Percentiles rank a stretch among this genome's conserved stretches.
Evolutionary conservation across 768 basidiomycete species (phyloP).

Genomic region (Russula brevipes): DNA sequence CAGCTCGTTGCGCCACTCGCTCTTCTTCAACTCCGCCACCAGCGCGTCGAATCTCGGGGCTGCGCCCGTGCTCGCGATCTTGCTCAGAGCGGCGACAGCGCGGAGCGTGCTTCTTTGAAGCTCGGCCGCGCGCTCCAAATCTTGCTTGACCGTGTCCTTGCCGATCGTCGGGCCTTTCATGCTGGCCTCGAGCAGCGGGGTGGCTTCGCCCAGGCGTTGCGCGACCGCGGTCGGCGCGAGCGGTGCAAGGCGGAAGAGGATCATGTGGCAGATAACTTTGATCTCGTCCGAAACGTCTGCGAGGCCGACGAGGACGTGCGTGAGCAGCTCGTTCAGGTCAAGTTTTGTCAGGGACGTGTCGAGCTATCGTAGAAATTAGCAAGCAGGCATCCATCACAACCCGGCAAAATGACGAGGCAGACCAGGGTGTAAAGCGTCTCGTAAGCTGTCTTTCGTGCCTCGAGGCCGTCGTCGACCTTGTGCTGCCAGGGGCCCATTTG

Average conservation of each 20-base stretch:
- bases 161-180: conserved; percentile 86
- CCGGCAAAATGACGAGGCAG: conserved; percentile 27
- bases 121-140: conserved; percentile 81
- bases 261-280: conserved; percentile 94
- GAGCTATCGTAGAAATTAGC: conserved; percentile 44
- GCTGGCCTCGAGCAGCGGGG: conserved; percentile 77
- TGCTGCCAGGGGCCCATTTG: conserved; percentile 98
- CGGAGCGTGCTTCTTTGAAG: conserved; percentile 86
- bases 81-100: conserved; percentile 81
- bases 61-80: conserved; percentile 58
- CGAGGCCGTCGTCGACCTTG: conserved; percentile 94
- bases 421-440: conserved; percentile 96
- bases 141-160: conserved; percentile 96
- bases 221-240: conserved; percentile 80
- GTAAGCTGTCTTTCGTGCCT: conserved; percentile 94
- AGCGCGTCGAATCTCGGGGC: conserved; percentile 73
- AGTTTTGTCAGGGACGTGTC: conserved; percentile 88
- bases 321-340: conserved; percentile 81
- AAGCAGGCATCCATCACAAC: not conserved
- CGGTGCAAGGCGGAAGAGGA: conserved; percentile 85
- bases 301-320: conserved; percentile 74
- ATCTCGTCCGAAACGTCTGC: conserved; percentile 92
- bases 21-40: conserved; percentile 68
- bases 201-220: conserved; percentile 78
- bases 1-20: conserved; percentile 66